Percentiles rank a stretch among this genome's conserved stretches.
These are phyloP conservation scores for Eutypella sp. DNA, from an alignment of 2,329 filamentous ascomycete species.

Conservation along the genomic window DNA sequence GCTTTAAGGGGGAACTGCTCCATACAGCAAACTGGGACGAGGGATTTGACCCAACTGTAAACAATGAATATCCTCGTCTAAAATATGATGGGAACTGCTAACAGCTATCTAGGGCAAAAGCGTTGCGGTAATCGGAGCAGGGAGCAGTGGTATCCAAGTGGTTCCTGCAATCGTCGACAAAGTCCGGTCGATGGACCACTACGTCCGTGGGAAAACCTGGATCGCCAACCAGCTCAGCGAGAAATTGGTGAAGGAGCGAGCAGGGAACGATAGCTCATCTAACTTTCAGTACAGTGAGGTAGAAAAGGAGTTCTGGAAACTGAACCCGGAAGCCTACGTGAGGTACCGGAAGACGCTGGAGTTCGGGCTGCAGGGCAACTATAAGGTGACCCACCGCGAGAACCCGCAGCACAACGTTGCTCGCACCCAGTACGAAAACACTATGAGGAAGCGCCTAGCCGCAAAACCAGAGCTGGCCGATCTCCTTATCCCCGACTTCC, in stretches of 20 bases:
- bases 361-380: not conserved
- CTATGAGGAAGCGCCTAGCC: not conserved
- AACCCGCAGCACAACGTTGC: not conserved
- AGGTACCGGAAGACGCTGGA: not conserved
- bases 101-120: slow-evolving; percentile 14
- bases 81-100: not conserved
- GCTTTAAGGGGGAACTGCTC: slow-evolving; percentile 24
- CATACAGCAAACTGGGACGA: slow-evolving; percentile 28
- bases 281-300: not conserved
- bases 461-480: not conserved
- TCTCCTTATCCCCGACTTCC: not conserved
- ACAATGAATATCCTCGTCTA: not conserved
- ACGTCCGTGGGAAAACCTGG: not conserved
- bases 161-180: slow-evolving; percentile 21
- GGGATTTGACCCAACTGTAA: slow-evolving; percentile 9
- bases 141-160: slow-evolving; percentile 29
- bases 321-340: not conserved
- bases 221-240: not conserved
- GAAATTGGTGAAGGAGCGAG: not conserved
- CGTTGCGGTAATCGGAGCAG: slow-evolving; percentile 26
- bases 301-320: not conserved
- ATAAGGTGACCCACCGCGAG: not conserved
- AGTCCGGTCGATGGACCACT: not conserved
- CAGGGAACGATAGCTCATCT: not conserved
- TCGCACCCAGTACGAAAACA: not conserved